Evolutionary conservation across 2,329 filamentous ascomycete genomes (phyloP).

Genomic region (Simplicillium sp.): DNA sequence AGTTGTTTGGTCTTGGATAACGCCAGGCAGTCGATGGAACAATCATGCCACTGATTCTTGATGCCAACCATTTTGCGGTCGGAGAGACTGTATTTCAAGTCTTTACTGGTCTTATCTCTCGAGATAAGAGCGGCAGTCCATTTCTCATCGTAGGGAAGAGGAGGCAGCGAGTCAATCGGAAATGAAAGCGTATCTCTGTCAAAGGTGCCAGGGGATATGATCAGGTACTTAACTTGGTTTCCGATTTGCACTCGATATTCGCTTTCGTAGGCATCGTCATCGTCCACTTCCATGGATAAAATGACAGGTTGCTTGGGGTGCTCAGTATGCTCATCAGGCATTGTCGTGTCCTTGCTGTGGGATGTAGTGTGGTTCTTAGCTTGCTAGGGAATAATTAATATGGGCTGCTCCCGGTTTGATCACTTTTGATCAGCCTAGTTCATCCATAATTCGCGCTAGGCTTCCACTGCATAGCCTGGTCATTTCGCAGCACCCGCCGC

Average conservation of each 20-base stretch:
- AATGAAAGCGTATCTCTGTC: constrained; percentile 14
- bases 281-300: constrained; percentile 11
- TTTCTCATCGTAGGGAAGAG: constrained; percentile 14
- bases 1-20: constrained; percentile 16
- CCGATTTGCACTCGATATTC: constrained; percentile 14
- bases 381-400: too few species aligned
- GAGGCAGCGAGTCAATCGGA: constrained; percentile 13
- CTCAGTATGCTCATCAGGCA: constrained; percentile 10
- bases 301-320: constrained; percentile 8
- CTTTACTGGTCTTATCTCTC: constrained; percentile 13
- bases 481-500: too few species aligned
- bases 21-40: constrained; percentile 14
- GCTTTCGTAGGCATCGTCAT: constrained; percentile 12
- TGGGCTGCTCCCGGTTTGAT: too few species aligned
- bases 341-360: too few species aligned
- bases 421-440: too few species aligned
- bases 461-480: too few species aligned
- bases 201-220: constrained; percentile 15
- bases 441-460: too few species aligned
- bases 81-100: constrained; percentile 15
- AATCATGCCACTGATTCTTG: constrained; percentile 15
- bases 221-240: constrained; percentile 15
- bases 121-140: constrained; percentile 16
- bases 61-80: constrained; percentile 14
- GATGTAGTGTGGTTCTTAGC: too few species aligned